phyloP scores from a whole-genome alignment of 371 early-diverging fungal species.

The Circinella minor region DNA sequence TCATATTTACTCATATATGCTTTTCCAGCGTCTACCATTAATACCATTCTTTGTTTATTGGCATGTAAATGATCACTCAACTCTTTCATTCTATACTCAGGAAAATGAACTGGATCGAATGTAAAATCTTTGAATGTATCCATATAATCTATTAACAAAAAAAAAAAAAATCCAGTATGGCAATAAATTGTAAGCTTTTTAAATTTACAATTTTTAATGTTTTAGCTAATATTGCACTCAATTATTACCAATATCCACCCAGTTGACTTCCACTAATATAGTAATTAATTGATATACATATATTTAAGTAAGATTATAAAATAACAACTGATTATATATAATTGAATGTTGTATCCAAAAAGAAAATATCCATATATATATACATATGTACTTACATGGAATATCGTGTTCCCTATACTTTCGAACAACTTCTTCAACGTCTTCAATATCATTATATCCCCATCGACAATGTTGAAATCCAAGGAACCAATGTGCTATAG shows the following conservation, averaged over 20 bases:
- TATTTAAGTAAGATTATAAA: not conserved
- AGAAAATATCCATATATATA: too few relatives aligned
- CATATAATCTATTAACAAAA: conserved; percentile 50
- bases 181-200: too few relatives aligned
- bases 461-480: conserved; percentile 78
- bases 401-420: conserved; percentile 55
- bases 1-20: conserved; percentile 34
- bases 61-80: conserved; percentile 35
- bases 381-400: conserved; percentile 55
- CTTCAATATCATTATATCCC: conserved; percentile 64
- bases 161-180: not conserved
- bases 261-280: conserved; percentile 49
- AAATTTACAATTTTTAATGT: too few relatives aligned
- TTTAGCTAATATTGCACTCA: too few relatives aligned
- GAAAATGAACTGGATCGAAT: conserved; percentile 48
- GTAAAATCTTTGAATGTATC: conserved; percentile 60
- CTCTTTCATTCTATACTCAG: conserved; percentile 30
- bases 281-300: not conserved
- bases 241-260: conserved; percentile 68
- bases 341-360: too few relatives aligned
- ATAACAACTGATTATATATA: too few relatives aligned
- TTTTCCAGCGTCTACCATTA: conserved; percentile 62
- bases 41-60: conserved; percentile 47
- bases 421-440: conserved; percentile 54
- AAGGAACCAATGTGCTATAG: conserved; percentile 41